These are phyloP conservation scores for Aspergillus tamarii DNA, from an alignment of 2,329 filamentous ascomycete species.

Conservation along the genomic window DNA sequence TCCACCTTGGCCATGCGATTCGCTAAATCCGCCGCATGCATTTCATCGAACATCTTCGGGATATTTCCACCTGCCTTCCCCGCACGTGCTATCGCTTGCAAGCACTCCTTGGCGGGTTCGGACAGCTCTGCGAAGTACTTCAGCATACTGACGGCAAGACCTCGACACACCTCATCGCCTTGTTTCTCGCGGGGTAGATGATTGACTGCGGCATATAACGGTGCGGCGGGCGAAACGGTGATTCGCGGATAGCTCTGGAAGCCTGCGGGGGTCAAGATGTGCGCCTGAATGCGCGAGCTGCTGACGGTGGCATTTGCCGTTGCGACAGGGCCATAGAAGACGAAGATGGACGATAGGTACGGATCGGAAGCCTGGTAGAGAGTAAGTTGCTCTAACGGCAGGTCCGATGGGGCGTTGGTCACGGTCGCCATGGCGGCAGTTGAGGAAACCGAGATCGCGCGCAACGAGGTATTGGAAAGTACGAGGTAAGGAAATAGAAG, in stretches of 20 bases:
- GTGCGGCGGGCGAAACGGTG: conserved; percentile 88
- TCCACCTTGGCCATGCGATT: conserved; percentile 82
- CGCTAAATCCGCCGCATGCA: conserved; percentile 90
- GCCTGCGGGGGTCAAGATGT: conserved; percentile 87
- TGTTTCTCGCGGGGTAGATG: conserved; percentile 91
- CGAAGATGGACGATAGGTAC: conserved; percentile 75
- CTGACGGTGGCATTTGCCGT: conserved; percentile 84
- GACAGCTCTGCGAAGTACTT: conserved; percentile 94
- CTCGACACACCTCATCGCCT: conserved; percentile 90
- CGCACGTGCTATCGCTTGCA: conserved; percentile 59
- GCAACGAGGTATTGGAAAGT: conserved; percentile 13
- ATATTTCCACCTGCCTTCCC: conserved; percentile 63
- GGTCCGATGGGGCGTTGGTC: conserved; percentile 71
- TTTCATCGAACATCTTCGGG: conserved; percentile 78
- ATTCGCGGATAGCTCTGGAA: conserved; percentile 88
- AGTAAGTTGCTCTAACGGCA: conserved; percentile 78
- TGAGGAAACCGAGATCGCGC: conserved; percentile 14
- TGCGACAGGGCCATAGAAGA: conserved; percentile 91
- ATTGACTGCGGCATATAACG: conserved; percentile 87
- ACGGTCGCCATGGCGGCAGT: conserved; percentile 74
- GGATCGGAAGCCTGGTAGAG: conserved; percentile 90
- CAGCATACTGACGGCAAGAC: conserved; percentile 85
- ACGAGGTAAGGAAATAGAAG: conserved; percentile 11
- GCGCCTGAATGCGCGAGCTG: conserved; percentile 91
- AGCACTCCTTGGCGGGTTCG: conserved; percentile 70